Base-by-base conservation (phyloP, 345 rosid species). In the Populus simonii region DNA sequence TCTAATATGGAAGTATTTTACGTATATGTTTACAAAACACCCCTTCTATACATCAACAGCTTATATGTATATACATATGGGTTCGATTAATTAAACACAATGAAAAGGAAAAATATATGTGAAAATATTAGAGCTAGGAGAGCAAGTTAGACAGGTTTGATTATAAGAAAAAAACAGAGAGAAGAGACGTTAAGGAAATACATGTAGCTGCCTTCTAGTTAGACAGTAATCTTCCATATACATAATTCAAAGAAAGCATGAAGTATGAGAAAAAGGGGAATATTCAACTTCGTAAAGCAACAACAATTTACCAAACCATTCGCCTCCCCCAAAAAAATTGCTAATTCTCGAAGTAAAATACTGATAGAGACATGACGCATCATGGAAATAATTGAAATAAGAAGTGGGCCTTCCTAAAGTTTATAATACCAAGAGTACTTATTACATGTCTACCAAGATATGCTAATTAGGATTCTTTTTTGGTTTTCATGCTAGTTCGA, bases 221-320 rank as follows among this genome's bases (percentile, higher is more conserved):
- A 43, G 47, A 43, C 12, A 41, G 45, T 41, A 41, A 1, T 41
- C 12, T 41, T 55, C 1, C 16, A 47, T 47, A 47, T 47, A 0
- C 17, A 16, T 15, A 27, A 27, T 65, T 65, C 10, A 31, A 73
- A 66, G 55, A 47, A 53, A 12, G 67, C 51, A 33, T 49, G 31
- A 76, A 17, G 74, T 41, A 38, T 22, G 73, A 66, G 76, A 73
- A 78, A 39, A 43, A 11, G 47, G 81, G 77, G 88, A 79, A 86
- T 83, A 86, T 86, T 83, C 85, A 86, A 81, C 79, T 25, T 68
- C 45, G 71, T 77, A 83, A 86, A 86, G 88, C 81, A 80, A 35
- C 80, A 71, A 72, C 76, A 68, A 83, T 81, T 83, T 82, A 68
- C 67, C 35, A 41, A 70, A 57, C 23, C 63, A 79, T 70, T 70